A percentile compares a stretch with the other conserved stretches of the same genome.
phyloP scores from a whole-genome alignment of 441 rosid species.

The Pelargonium fulgidum region DNA sequence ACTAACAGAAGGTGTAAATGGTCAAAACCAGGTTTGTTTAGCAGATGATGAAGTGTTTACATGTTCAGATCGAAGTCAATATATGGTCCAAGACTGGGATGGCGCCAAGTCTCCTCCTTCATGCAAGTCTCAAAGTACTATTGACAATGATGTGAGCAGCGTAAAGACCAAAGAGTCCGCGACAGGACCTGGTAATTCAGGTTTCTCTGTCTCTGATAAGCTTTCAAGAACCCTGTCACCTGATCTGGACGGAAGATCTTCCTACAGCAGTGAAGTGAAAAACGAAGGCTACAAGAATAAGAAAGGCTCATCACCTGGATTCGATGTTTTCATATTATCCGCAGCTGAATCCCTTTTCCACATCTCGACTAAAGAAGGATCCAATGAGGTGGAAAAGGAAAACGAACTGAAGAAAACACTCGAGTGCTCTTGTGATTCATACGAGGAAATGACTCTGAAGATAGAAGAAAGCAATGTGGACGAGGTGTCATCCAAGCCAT shows the following conservation, averaged over 20 bases:
- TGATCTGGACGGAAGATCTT: slow-evolving; percentile 25
- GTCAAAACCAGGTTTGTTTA: slow-evolving; percentile 9
- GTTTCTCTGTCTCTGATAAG: slow-evolving; percentile 16
- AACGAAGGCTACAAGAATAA: slow-evolving; percentile 13
- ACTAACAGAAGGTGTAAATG: slow-evolving; percentile 11
- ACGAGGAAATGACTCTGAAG: slow-evolving; percentile 45
- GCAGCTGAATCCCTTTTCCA: slow-evolving; percentile 64
- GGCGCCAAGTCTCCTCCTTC: slow-evolving; percentile 39
- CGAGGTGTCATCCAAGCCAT: slow-evolving; percentile 51
- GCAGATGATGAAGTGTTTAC: slow-evolving; percentile 28
- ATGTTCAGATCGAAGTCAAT: slow-evolving; percentile 30
- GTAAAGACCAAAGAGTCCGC: slow-evolving; percentile 23
- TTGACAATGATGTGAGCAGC: slow-evolving; percentile 36
- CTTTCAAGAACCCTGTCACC: slow-evolving; percentile 19
- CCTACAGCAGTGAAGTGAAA: slow-evolving; percentile 16
- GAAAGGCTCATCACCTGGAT: slow-evolving; percentile 23
- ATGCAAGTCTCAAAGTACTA: slow-evolving; percentile 44
- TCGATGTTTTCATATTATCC: slow-evolving; percentile 31
- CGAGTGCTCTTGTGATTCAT: slow-evolving; percentile 48
- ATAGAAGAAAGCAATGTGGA: slow-evolving; percentile 43
- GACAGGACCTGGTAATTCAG: slow-evolving; percentile 18
- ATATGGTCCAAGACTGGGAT: slow-evolving; percentile 26
- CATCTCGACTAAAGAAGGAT: slow-evolving; percentile 22
- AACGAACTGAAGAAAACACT: slow-evolving; percentile 23
- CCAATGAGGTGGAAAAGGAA: slow-evolving; percentile 23